Evolutionary conservation across 225 moss, liverwort and hornwort genomes (phyloP), one percentile per base, ranked within the genome.

Genomic region (Polytrichum commune): DNA sequence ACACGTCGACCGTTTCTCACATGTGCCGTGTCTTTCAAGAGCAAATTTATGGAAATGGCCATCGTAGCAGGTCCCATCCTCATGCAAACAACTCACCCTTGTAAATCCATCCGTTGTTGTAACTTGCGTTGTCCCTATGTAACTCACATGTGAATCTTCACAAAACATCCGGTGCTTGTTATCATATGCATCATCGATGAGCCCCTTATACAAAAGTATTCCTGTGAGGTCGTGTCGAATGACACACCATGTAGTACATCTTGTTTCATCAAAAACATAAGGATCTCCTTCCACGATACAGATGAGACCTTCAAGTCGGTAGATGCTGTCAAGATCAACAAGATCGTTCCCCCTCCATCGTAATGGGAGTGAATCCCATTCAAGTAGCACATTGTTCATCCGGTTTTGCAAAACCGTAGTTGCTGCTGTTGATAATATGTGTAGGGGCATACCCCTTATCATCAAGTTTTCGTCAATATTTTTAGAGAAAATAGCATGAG

Each of bases 31-130:
- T 7, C 16, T 26, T 38, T 1, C 18, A 27, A 2, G 1, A 61
- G 18, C 38, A 28, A 71, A 71, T 5, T 71, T 53, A 27, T 63
- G 23, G 16, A 71, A 46, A 5, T 18, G 6, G 28, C 71, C 71
- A 53, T 1, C 6, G 20, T 25, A 71, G 16, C 18, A 46, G 16
- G 35, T 61, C 33, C 62, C 62, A 27, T 71, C 62, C 8, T 9
- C 6, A 25, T 71, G 1, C 4, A 63, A 10, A 7, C 62, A 71
- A 8, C 19, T 62, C 3, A 62, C 25, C 19, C 1, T 20, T 8
- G 71, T 63, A 6, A 38, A 4, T 27, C 46, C 61, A 27, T 62
- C 62, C 5, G 6, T 20, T 2, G 38, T 71, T 26, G 62, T 46
- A 62, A 71, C 62, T 71, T 62, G 18, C 3, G 62, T 6, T 27